Base-by-base conservation (phyloP, 345 rosid species). In the Citrus australasica region DNA sequence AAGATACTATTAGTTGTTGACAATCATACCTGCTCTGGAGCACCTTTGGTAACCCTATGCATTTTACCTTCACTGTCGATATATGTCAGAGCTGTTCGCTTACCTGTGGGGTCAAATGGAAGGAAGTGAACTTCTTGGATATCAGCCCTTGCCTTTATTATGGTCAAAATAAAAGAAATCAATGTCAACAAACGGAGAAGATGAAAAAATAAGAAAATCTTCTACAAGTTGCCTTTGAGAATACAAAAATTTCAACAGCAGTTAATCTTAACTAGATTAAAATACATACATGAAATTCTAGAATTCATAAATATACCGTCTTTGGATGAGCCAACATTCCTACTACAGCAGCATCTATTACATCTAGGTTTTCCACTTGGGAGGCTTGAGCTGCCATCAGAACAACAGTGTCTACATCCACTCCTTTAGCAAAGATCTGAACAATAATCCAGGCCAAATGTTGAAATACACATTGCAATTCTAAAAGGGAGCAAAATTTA, bases 31-130 rank as follows among this genome's bases (percentile, higher is more conserved):
- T 87, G 92, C 69, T 89, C 91, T 14, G 91, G 94, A 19, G 91
- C 92, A 62, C 94, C 94, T 87, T 90, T 89, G 83, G 91, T 84
- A 71, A 90, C 91, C 21, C 91, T 79, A 80, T 89, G 89, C 94
- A 85, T 85, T 87, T 82, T 84, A 11, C 90, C 90, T 56, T 80
- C 84, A 35, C 76, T 71, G 48, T 86, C 91, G 4, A 82, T 82
- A 75, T 87, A 90, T 27, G 92, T 90, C 61, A 90, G 76, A 76
- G 92, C 90, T 14, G 94, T 90, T 79, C 89, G 82, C 80, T 86
- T 90, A 78, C 87, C 94, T 5, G 89, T 87, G 13, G 90, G 94
- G 78, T 88, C 87, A 77, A 88, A 90, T 2, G 93, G 93, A 68
- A 88, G 86, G 82, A 90, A 90, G 72, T 90, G 89, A 69, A 89